Evolutionary conservation across 2,329 filamentous ascomycete species (phyloP).

Genomic region (Drechslerella coelobrocha): DNA sequence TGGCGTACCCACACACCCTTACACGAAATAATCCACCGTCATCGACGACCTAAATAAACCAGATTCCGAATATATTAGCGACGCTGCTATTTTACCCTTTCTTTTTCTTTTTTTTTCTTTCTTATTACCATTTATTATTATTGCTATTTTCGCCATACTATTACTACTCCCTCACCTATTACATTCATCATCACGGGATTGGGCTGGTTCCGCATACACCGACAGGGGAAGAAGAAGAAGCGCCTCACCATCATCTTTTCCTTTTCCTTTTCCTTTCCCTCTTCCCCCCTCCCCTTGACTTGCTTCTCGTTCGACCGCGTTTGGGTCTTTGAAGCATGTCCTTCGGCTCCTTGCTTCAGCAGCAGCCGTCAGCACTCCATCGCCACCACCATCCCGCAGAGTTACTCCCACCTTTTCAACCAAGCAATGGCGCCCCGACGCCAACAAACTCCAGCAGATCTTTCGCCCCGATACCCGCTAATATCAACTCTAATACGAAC

Average conservation of each 20-base stretch:
- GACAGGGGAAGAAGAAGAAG: neutral
- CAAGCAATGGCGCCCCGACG: constrained; percentile 41
- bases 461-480: constrained; percentile 21
- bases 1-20: constrained; percentile 21
- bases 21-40: neutral
- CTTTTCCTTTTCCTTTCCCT: neutral
- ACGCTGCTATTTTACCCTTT: neutral
- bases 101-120: neutral
- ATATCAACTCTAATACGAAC: constrained; percentile 22
- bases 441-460: constrained; percentile 19
- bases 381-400: constrained; percentile 42
- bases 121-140: neutral
- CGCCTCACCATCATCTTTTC: neutral
- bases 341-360: constrained; percentile 50
- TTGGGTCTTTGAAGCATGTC: constrained; percentile 45
- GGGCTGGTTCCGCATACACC: neutral
- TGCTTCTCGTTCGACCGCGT: constrained; percentile 14
- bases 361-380: constrained; percentile 47
- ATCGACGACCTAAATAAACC: constrained; percentile 4
- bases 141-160: neutral
- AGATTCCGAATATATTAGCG: constrained; percentile 3
- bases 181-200: neutral
- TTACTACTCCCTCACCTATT: neutral
- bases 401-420: constrained; percentile 38
- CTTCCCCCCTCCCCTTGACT: neutral